Evolutionary conservation across 305 asterid genomes (phyloP), one percentile per base, ranked within the genome.

Genomic region (Striga hermonthica): DNA sequence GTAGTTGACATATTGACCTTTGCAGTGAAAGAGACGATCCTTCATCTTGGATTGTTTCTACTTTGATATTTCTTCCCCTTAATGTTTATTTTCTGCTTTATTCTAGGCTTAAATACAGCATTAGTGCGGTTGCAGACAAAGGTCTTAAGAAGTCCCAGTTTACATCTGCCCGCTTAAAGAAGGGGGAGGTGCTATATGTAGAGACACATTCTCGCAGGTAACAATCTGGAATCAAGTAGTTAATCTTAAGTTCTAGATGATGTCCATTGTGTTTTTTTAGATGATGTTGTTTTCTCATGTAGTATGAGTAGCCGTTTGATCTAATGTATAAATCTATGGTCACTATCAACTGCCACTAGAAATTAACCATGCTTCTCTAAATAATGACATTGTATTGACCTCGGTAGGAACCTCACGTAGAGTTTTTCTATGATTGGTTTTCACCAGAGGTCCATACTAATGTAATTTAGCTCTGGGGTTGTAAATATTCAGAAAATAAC

Each of bases 101-200:
- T 58, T 62, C 72, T 63, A 93, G 98, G 98, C 90, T 88, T 69
- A 93, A 90, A 74, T 93, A 90, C 82, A 85, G 96, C 76, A 81
- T 90, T 36, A 88, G 91, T 75, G 95, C 85, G 67, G 95, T 93
- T 77, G 97, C 99, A 36, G 99, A 93, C 82, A 93, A 90, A 74
- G 97, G 99, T 60, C 78, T 86, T n/a, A 86, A 86, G 75, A 86
- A 76, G 76, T 78, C 94, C 9, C 84, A 81, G 44, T 90, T 86
- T 64, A 90, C 99, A 62, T 88, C 96, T 31, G 87, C 99, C 34
- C 99, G 97, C 71, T 72, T 93, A 80, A 90, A 90, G 83, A 84
- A 81, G 80, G 99, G 99, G 31, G 97, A 93, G 76, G 99, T 90
- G 67, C 80, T 93, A 15, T 90, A 86, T 65, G 83, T 90, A 48